These are phyloP conservation scores for Arthrinium puccinioides DNA, from an alignment of 2,329 filamentous ascomycete species.

Conservation along the genomic window DNA sequence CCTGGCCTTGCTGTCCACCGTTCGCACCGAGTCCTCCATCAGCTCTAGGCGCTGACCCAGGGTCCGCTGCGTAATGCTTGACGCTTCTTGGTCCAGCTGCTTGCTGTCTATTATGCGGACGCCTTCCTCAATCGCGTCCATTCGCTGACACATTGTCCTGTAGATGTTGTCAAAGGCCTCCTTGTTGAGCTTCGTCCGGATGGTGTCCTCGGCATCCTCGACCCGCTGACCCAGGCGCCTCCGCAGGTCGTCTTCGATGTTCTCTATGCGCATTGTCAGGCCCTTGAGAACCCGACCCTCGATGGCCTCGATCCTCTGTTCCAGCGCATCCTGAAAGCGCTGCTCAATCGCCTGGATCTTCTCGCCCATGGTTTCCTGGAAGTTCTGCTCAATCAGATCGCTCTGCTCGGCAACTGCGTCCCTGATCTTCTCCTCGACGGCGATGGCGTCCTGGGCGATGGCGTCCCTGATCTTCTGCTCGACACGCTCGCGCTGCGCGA, in stretches of 20 bases:
- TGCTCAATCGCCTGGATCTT: constrained; percentile 11
- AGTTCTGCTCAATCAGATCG: constrained; percentile 6
- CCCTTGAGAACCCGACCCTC: constrained; percentile 12
- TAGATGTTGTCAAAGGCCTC: constrained; percentile 15
- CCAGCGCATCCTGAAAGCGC: constrained; percentile 9
- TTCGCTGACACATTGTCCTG: constrained; percentile 12
- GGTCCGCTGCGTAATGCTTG: constrained; percentile 11
- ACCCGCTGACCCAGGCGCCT: constrained; percentile 14
- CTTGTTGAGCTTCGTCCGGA: constrained; percentile 17
- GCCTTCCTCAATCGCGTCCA: constrained; percentile 16
- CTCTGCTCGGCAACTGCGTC: constrained; percentile 4
- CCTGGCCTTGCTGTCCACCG: constrained; percentile 13
- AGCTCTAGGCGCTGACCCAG: constrained; percentile 15
- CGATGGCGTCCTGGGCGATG: background rate
- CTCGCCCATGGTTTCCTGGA: constrained; percentile 9
- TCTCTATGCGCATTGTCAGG: constrained; percentile 9
- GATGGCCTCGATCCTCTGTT: constrained; percentile 8
- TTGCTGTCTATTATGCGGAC: constrained; percentile 16
- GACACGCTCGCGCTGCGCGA: background rate
- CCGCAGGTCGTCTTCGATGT: constrained; percentile 12
- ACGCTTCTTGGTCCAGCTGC: constrained; percentile 19
- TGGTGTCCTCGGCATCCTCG: constrained; percentile 13
- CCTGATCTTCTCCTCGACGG: background rate
- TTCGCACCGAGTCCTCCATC: constrained; percentile 11
- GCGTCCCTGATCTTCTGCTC: background rate